Base-by-base conservation (phyloP, 108 stramenopile genomes). In the Nitzschia sp. region DNA sequence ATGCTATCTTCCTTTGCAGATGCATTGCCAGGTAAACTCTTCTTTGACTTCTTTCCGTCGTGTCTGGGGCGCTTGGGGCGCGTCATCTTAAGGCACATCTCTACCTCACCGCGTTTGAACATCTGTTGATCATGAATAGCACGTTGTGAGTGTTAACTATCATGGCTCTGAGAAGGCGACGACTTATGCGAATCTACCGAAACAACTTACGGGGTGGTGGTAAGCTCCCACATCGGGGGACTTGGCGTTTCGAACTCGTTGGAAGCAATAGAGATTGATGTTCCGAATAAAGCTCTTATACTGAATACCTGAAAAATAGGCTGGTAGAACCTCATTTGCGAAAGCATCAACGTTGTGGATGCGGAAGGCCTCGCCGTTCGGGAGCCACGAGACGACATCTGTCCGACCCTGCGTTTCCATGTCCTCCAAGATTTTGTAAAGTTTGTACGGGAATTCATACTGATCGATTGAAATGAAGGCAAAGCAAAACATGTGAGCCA, bases 231-330 rank as follows among this genome's bases (percentile, higher is more conserved):
- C 38, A 13, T 42, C 13, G 13, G 38, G 38, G 13, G 38, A 42
- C 13, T 42, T 42, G 38, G 9, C 38, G 6, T 42, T 26, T 33
- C 46, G 46, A 32, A 42, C 36, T 45, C 88, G 70, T 38, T 73
- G 46, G 42, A 62, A 62, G 35, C 18, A 18, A 59, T 93, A 93
- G 2, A 93, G 70, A 64, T 97, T 94, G 34, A 97, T 74, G 74
- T 97, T 92, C 23, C 96, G 62, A 61, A 94, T 91, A 64, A 97
- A 94, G 38, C 83, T 83, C 21, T 83, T 80, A 58, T 84, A 79
- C 64, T 85, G 88, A 38, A 81, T 83, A 58, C 83, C 85, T 25
- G 78, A 76, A 65, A 95, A 96, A 77, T 91, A 91, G 17, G 64
- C 57, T 9, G 91, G 94, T 82, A 97, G 82, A 33, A 94, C 42